Conservation (phyloP, 169 alveolate genomes). For the Cryptosporidium ryanae region DNA sequence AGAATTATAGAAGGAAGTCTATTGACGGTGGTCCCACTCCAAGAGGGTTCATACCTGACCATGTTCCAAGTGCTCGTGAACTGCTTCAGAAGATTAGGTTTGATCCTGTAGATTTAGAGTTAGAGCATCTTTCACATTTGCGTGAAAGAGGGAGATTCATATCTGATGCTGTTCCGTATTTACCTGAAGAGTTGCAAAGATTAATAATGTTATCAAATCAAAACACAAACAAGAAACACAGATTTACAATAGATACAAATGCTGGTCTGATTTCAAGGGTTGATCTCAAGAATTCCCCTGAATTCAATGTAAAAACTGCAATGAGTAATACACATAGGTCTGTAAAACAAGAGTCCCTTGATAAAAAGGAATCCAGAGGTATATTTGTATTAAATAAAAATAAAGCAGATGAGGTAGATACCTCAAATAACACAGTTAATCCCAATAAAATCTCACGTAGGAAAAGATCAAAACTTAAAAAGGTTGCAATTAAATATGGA, state of each 20-base stretch:
- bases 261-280: slow-evolving; percentile 9
- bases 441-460: slow-evolving; percentile 80
- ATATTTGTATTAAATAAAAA: not conserved
- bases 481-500: slow-evolving; percentile 83
- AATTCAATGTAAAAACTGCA: not conserved
- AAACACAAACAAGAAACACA: slow-evolving; percentile 46
- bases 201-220: slow-evolving; percentile 64
- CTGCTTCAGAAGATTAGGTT: slow-evolving; percentile 71
- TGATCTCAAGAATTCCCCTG: slow-evolving; percentile 16
- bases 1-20: slow-evolving; percentile 60
- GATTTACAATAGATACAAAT: slow-evolving; percentile 66
- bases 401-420: not conserved
- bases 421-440: slow-evolving; percentile 10
- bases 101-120: slow-evolving; percentile 62
- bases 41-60: slow-evolving; percentile 74
- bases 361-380: not conserved
- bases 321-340: not conserved
- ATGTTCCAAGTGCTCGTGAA: slow-evolving; percentile 76
- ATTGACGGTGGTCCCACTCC: slow-evolving; percentile 75
- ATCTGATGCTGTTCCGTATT: slow-evolving; percentile 73
- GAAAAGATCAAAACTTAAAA: slow-evolving; percentile 80
- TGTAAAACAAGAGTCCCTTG: not conserved
- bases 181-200: slow-evolving; percentile 69
- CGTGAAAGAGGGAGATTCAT: slow-evolving; percentile 73
- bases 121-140: slow-evolving; percentile 64